A percentile compares a stretch with the other conserved stretches of the same genome.
These are phyloP conservation scores for Eucalyptus cloeziana DNA, from an alignment of 345 rosid genomes.

Conservation along the genomic window DNA sequence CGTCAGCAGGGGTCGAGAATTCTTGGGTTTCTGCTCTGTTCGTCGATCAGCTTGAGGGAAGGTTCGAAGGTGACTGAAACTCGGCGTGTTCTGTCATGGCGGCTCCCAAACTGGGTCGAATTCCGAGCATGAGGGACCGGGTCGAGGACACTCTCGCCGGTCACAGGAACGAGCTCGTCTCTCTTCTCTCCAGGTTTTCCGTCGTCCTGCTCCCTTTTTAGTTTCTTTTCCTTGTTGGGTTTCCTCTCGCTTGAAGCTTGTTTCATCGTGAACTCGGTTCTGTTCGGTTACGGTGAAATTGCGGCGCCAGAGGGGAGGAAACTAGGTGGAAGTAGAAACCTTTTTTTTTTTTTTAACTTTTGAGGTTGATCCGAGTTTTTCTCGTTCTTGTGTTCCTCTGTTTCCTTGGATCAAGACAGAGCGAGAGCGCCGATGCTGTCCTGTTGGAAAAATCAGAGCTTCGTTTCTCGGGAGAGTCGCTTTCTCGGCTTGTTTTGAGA, in stretches of 20 bases:
- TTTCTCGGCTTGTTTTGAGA: not conserved
- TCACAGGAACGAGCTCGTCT: slow-evolving; percentile 85
- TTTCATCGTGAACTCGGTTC: not conserved
- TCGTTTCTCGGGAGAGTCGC: not conserved
- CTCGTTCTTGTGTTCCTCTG: not conserved
- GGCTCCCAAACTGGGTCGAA: slow-evolving; percentile 33
- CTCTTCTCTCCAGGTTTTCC: slow-evolving; percentile 83
- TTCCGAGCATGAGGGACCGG: slow-evolving; percentile 75
- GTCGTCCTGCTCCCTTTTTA: not conserved
- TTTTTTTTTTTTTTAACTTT: not conserved
- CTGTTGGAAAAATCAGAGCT: not conserved
- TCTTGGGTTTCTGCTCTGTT: not conserved
- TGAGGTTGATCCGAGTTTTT: not conserved
- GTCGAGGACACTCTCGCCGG: slow-evolving; percentile 80
- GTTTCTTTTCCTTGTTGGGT: not conserved
- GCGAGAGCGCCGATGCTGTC: not conserved
- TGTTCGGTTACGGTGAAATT: not conserved
- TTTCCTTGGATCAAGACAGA: not conserved
- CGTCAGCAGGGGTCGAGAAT: not conserved
- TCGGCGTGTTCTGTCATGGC: slow-evolving; percentile 21
- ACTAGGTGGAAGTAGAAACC: not conserved
- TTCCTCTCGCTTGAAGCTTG: not conserved
- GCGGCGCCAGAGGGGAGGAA: not conserved
- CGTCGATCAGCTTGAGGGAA: not conserved
- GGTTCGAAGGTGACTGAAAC: not conserved